Base-by-base conservation (phyloP, 495 filamentous ascomycete genomes). In the Talaromyces stipitatus region DNA sequence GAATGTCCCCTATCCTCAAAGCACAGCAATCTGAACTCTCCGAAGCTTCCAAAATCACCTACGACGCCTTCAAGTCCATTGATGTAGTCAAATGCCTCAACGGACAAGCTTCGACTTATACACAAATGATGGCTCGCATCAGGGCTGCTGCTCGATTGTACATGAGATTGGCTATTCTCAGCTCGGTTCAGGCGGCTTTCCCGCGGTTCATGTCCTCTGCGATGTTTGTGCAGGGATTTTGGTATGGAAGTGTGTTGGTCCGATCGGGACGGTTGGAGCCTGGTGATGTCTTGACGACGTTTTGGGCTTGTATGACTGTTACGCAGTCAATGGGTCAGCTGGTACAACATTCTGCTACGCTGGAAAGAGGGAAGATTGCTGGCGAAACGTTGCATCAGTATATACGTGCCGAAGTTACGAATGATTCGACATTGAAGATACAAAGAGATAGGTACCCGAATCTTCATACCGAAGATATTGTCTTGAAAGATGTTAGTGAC, bases 211-310 rank as follows among this genome's bases (percentile, higher is more conserved):
- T 89, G 71, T 85, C 85, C 30, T 80, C 91, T 14, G 77, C 78
- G 2, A 86, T 97, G 72, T 96, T 97, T 56, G 87, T 95, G 1
- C 82, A 91, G 61, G 92, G 92, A 0, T 97, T 98, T 62, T 97
- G 89, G 83, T 95, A 91, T 66, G 92, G 91, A 0, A 82, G 84
- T 51, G 69, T 78, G 1, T 74, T 95, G 6, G 82, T 91, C 18
- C 69, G 69, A 10, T 65, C 71, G 6, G 79, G 77, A 2, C 66
- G 78, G 16, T 70, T 82, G 36, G 77, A 78, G 12, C 72, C 90
- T 0, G 92, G 87, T 6, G 77, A 85, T 48, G 82, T 96, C 16
- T 66, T 96, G 45, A 92, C 90, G 2, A 88, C 90, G 0, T 95
- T 97, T 60, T 95, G 90, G 79, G 82, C 87, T 12, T 88, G 85